phyloP scores from a whole-genome alignment of 2,329 filamentous ascomycete genomes.

The Ascochyta lentis region DNA sequence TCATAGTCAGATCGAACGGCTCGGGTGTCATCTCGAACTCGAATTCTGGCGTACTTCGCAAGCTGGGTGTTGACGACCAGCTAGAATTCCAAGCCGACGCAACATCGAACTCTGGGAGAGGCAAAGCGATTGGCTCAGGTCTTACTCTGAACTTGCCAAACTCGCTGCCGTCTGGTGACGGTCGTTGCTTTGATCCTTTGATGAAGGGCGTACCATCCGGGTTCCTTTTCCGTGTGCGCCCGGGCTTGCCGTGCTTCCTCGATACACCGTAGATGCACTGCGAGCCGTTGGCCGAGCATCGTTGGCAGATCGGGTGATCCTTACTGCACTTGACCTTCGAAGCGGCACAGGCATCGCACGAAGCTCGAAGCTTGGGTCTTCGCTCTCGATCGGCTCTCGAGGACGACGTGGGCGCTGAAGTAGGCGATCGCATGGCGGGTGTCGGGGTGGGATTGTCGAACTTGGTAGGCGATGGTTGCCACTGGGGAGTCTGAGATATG shows the following conservation, averaged over 20 bases:
- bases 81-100: constrained; percentile 30
- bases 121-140: constrained; percentile 28
- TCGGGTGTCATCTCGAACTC: constrained; percentile 40
- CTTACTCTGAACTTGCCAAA: constrained; percentile 38
- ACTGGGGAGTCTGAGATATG: constrained; percentile 28
- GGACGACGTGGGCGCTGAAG: constrained; percentile 28
- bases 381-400: constrained; percentile 23
- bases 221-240: constrained; percentile 41
- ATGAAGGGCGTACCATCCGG: constrained; percentile 41
- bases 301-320: constrained; percentile 43
- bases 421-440: constrained; percentile 25
- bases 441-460: constrained; percentile 12
- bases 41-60: constrained; percentile 34
- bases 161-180: constrained; percentile 39
- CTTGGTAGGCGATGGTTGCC: constrained; percentile 26
- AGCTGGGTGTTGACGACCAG: constrained; percentile 37
- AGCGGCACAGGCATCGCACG: constrained; percentile 47
- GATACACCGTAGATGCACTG: constrained; percentile 45
- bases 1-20: constrained; percentile 31
- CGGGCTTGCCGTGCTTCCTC: constrained; percentile 46
- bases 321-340: constrained; percentile 49
- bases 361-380: constrained; percentile 43
- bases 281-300: constrained; percentile 37
- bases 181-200: constrained; percentile 38
- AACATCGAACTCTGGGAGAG: constrained; percentile 26